Conservation (phyloP, 176 grass and related monocot genomes). For the Poa pratensis region DNA sequence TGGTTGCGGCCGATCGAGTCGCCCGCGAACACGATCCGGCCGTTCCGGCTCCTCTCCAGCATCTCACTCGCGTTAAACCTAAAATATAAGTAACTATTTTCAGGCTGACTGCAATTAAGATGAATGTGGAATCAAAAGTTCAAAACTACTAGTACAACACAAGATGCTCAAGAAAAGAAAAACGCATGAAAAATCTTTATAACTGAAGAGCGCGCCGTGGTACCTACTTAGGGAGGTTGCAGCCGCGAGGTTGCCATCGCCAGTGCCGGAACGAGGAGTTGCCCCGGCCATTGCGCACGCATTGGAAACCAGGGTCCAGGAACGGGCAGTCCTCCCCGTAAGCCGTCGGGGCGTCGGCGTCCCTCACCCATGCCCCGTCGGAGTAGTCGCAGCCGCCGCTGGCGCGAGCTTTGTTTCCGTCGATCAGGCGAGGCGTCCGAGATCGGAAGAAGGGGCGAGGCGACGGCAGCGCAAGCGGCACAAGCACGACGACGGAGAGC, state of each 20-base stretch:
- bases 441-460: neutral
- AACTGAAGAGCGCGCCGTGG: neutral
- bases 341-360: neutral
- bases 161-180: neutral
- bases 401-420: neutral
- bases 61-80: slow-evolving; percentile 54
- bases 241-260: slow-evolving; percentile 61
- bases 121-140: neutral
- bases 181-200: too few species aligned
- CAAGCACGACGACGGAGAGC: slow-evolving; percentile 10
- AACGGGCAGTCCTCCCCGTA: slow-evolving; percentile 63
- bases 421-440: neutral
- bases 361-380: slow-evolving; percentile 58
- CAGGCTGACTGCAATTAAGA: neutral
- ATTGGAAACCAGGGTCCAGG: slow-evolving; percentile 73
- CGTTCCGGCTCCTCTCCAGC: slow-evolving; percentile 51
- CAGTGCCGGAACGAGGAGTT: slow-evolving; percentile 42
- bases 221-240: slow-evolving; percentile 57
- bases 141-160: neutral
- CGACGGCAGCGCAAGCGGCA: neutral
- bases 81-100: neutral
- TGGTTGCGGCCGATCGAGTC: slow-evolving; percentile 61
- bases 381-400: slow-evolving; percentile 46
- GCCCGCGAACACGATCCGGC: slow-evolving; percentile 51
- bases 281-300: slow-evolving; percentile 51